A percentile compares a stretch with the other conserved stretches of the same genome.
Evolutionary conservation across 345 rosid genomes (phyloP).

Genomic region (Clarkia xantiana): DNA sequence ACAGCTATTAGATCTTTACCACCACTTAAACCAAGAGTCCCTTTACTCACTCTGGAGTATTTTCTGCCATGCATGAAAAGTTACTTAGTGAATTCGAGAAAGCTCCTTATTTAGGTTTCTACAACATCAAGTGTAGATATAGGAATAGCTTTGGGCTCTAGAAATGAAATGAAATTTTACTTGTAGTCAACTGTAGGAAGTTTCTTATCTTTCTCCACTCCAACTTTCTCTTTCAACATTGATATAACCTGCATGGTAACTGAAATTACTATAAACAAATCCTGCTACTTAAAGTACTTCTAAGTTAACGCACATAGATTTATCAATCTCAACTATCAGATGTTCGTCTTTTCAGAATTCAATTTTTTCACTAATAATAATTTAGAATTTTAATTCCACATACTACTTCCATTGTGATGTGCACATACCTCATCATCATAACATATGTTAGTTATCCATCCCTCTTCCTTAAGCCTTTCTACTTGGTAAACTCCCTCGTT

Average conservation of each 20-base stretch:
- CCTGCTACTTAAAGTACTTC: not conserved
- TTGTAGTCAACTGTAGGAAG: conserved; percentile 66
- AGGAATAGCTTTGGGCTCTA: too few species aligned
- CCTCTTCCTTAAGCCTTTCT: conserved; percentile 78
- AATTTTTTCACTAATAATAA: too few species aligned
- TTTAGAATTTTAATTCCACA: not conserved
- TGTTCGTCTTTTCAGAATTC: not conserved
- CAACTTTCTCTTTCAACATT: conserved; percentile 75
- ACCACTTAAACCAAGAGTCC: conserved; percentile 86
- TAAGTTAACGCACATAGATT: not conserved
- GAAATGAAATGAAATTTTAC: conserved; percentile 8
- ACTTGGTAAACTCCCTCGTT: conserved; percentile 79
- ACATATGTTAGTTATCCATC: conserved; percentile 56
- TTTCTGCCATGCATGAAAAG: conserved; percentile 30
- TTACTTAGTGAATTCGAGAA: not conserved
- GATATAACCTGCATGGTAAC: conserved; percentile 50
- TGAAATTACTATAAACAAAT: conserved; percentile 3
- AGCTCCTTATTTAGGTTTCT: too few species aligned
- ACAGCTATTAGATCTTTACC: conserved; percentile 74
- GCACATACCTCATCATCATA: conserved; percentile 86
- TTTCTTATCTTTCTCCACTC: conserved; percentile 51
- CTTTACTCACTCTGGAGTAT: conserved; percentile 66
- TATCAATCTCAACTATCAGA: not conserved
- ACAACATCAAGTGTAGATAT: too few species aligned
- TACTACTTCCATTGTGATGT: not conserved